Base-by-base conservation (phyloP, 139 green algal species). In the Picochlorum sp. region DNA sequence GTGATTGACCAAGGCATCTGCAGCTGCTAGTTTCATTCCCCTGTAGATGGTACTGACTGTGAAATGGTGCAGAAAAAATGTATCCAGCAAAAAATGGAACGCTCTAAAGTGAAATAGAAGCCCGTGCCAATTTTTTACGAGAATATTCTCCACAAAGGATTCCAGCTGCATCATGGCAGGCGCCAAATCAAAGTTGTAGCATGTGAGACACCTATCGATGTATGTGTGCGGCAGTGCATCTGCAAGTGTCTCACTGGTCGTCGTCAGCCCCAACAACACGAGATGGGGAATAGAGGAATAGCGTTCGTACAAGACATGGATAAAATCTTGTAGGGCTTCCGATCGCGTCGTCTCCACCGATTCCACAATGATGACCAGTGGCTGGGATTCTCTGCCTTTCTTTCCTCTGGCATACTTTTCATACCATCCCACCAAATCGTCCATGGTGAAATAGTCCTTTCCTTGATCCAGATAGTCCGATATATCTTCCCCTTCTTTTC, bases 301-400 rank as follows among this genome's bases (percentile, higher is more conserved):
- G 41, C 71, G 70, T 56, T 83, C 78, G 34, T 63, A 71, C 13
- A 83, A 52, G 2, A 62, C 26, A 1, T 63, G 6, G 23, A 86
- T 66, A 4, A 86, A 51, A 28, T 78, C 70, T 2, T 71, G 45
- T 15, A 86, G 69, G 3, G 62, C 59, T 23, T 30, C 11, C 6
- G 59, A 23, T 23, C 79, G 63, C 2, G 66, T 60, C 0, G 45
- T 55, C 23, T 86, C 80, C 13, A 65, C 67, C 11, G 62, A 67
- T 54, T 83, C 74, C 51, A 86, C 47, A 21, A 86, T 26, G 2
- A 86, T 54, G 11, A 81, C 80, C 52, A 86, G 41, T 30, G 80
- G 80, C 49, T 57, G 30, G 11, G 55, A 1, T 3, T 64, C 51
- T 7, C 44, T 56, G 24, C 26, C 45, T 15, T 26, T 23, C 37